Conservation (phyloP, 2,329 filamentous ascomycete genomes). For the Fusarium begoniae region DNA sequence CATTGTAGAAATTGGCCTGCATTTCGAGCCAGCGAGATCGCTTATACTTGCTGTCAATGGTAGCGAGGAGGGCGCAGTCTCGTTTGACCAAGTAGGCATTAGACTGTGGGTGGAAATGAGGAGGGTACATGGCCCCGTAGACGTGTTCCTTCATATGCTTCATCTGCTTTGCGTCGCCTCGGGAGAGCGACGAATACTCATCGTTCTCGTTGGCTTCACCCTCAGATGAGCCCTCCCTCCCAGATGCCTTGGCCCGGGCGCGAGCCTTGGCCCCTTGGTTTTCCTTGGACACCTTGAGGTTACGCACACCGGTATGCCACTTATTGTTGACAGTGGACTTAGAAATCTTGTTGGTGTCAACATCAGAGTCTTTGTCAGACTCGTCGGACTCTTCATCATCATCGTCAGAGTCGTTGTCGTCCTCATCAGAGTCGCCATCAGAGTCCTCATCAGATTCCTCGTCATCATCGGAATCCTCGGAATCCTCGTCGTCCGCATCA, state of each 20-base stretch:
- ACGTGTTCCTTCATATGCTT: conserved; percentile 43
- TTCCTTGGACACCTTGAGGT: accelerated
- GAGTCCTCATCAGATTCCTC: not conserved
- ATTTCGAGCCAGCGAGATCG: conserved; percentile 52
- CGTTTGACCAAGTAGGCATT: conserved; percentile 41
- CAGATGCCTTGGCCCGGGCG: not conserved
- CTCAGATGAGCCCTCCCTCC: no score
- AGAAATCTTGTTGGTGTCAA: not conserved
- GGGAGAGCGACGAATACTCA: not conserved
- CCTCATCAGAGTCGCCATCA: not conserved
- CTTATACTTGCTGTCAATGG: conserved; percentile 47
- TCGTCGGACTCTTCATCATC: not conserved
- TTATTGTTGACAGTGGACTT: not conserved
- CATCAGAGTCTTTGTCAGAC: not conserved
- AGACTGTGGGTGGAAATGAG: conserved; percentile 27
- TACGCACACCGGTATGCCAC: not conserved
- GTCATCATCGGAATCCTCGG: not conserved
- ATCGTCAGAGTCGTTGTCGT: not conserved
- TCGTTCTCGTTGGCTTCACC: not conserved
- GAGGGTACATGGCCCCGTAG: conserved; percentile 45
- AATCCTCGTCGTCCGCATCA: not conserved
- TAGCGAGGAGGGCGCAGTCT: conserved; percentile 50
- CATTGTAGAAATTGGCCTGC: conserved; percentile 56
- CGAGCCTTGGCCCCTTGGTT: not conserved
- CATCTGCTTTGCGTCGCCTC: not conserved